These are phyloP conservation scores for Lathyrus oleraceus DNA, from an alignment of 306 rosid genomes.

Conservation along the genomic window DNA sequence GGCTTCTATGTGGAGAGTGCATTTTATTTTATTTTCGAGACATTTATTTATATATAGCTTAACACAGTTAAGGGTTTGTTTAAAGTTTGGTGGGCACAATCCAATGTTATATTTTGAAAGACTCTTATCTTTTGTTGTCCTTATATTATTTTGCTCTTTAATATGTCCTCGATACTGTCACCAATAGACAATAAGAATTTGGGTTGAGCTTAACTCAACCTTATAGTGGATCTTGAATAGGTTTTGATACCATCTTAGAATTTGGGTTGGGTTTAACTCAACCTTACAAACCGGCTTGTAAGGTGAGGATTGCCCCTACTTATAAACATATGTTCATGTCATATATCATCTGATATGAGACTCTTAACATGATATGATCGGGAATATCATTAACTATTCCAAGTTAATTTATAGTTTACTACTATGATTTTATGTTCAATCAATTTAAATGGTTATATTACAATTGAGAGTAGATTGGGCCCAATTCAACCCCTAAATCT, in stretches of 20 bases:
- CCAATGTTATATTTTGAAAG: slow-evolving; percentile 1
- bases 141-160: neutral
- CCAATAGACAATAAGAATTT: slow-evolving; percentile 8
- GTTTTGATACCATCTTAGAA: too few relatives aligned
- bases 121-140: neutral
- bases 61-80: neutral
- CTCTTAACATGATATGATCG: neutral
- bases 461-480: neutral
- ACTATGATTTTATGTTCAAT: neutral
- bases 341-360: too few relatives aligned
- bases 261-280: too few relatives aligned
- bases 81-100: neutral
- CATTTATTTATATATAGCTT: neutral
- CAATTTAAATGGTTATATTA: slow-evolving; percentile 21
- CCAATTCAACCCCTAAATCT: neutral
- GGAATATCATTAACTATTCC: neutral
- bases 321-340: too few relatives aligned
- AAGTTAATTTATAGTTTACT: slow-evolving; percentile 12
- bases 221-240: too few relatives aligned
- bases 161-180: neutral
- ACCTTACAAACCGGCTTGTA: too few relatives aligned
- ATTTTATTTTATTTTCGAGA: neutral
- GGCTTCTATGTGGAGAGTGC: neutral
- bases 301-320: too few relatives aligned
- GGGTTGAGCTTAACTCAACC: too few relatives aligned